Percentiles rank a stretch among this genome's conserved stretches.
Evolutionary conservation across 176 grass and related monocot species (phyloP).

Genomic region (Musa itinerans): DNA sequence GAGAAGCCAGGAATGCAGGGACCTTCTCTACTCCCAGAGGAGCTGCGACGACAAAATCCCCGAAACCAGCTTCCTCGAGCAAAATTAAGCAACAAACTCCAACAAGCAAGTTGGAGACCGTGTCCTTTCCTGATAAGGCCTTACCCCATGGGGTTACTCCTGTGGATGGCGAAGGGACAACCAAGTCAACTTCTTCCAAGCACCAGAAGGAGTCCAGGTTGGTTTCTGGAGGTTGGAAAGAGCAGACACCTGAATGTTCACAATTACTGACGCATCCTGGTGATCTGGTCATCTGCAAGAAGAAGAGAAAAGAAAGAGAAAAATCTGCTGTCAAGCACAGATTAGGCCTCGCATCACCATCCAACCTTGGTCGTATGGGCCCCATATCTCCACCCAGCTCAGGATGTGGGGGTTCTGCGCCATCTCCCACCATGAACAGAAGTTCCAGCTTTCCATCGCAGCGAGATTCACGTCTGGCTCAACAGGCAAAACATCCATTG

Average conservation of each 20-base stretch:
- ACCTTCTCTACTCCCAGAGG: slow-evolving; percentile 49
- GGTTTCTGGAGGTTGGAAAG: slow-evolving; percentile 28
- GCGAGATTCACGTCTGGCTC: slow-evolving; percentile 48
- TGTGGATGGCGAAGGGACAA: slow-evolving; percentile 21
- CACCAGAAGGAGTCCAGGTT: slow-evolving; percentile 42
- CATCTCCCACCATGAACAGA: slow-evolving; percentile 35
- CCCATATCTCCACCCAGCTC: slow-evolving; percentile 45
- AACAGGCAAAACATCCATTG: slow-evolving; percentile 33
- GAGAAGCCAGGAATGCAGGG: slow-evolving; percentile 45
- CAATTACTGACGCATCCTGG: slow-evolving; percentile 55
- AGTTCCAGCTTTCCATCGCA: slow-evolving; percentile 40
- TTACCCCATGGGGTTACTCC: slow-evolving; percentile 7
- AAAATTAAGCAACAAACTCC: slow-evolving; percentile 34
- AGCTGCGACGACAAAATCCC: slow-evolving; percentile 18
- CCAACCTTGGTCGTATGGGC: slow-evolving; percentile 52
- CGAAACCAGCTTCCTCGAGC: background rate
- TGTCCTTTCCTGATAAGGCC: slow-evolving; percentile 20
- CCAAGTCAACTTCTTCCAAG: slow-evolving; percentile 31
- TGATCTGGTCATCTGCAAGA: slow-evolving; percentile 83
- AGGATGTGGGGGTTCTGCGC: slow-evolving; percentile 31
- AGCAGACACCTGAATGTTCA: slow-evolving; percentile 22
- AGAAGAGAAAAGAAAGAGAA: slow-evolving; percentile 72
- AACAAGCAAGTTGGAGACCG: slow-evolving; percentile 32
- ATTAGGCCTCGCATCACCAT: slow-evolving; percentile 31
- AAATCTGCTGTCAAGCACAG: slow-evolving; percentile 28